Base-by-base conservation (phyloP, 2,329 filamentous ascomycete genomes). In the Coniochaeta sp. region DNA sequence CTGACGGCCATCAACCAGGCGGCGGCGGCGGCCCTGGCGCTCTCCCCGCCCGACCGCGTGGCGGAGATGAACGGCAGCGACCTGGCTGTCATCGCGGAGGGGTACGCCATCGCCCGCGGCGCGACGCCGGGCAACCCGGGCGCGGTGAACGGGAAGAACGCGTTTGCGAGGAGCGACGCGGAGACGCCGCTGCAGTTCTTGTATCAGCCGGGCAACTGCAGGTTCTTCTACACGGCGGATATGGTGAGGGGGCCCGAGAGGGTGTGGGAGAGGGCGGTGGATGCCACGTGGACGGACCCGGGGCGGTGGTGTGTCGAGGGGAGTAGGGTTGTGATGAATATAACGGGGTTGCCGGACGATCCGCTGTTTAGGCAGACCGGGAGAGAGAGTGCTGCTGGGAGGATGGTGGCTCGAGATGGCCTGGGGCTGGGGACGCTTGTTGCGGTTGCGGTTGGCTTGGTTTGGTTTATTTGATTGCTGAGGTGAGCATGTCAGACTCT, bases 211-310 rank as follows among this genome's bases (percentile, higher is more conserved):
- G 74, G 75, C 14, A 77, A 79, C 64, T 81, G 79, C 65, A 70
- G 77, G 40, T 74, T 80, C 65, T 79, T 77, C 66, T 80, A 79
- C 65, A 79, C 78, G 1, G 67, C 71, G 2, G 70, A 71, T 33
- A 80, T 78, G 73, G 65, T 77, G 22, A 68, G 69, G 5, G 67
- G 72, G 40, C 73, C 77, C n/a, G 72, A 68, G 43, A 71, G 68
- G 6, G 70, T 72, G 9, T 81, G 79, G 79, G 69, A 73, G 64
- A 66, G 69, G 56, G 72, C 70, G 9, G 72, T 71, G 47, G 70
- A 72, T 47, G 73, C 73, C 0, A 72, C 72, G 0, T 76, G 73
- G 73, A 67, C 59, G 26, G 68, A 72, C 36, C 68, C 71, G 12
- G 64, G 50, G 14, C 55, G 58, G 54, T 68, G 69, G 58, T 75